Percentiles rank a stretch among this genome's conserved stretches.
phyloP scores from a whole-genome alignment of 2,329 filamentous ascomycete species.

The Penicillium sp. region DNA sequence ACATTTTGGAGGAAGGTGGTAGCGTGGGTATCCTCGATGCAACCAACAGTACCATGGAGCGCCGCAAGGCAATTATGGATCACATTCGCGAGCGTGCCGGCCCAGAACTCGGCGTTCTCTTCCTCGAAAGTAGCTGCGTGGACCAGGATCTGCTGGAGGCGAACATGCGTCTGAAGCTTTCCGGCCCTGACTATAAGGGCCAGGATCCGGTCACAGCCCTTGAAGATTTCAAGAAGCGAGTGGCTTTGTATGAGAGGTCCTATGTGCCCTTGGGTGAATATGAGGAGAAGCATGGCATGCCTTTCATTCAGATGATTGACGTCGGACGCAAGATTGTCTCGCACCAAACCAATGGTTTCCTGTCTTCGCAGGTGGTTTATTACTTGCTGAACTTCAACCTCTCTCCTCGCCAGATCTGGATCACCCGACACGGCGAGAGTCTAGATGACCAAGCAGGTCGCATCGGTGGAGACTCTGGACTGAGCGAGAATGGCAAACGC shows the following conservation, averaged over 20 bases:
- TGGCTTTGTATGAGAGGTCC: slow-evolving; percentile 86
- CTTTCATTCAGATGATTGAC: slow-evolving; percentile 97
- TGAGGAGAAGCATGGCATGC: slow-evolving; percentile 83
- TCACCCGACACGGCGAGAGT: slow-evolving; percentile 90
- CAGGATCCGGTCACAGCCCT: slow-evolving; percentile 83
- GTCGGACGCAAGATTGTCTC: slow-evolving; percentile 91
- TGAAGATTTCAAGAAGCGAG: slow-evolving; percentile 85
- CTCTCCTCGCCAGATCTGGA: slow-evolving; percentile 93
- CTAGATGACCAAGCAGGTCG: slow-evolving; percentile 79
- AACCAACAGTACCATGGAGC: slow-evolving; percentile 88
- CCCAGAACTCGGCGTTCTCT: slow-evolving; percentile 79
- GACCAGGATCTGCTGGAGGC: slow-evolving; percentile 81
- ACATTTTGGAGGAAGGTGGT: slow-evolving; percentile 73
- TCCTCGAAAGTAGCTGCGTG: slow-evolving; percentile 89
- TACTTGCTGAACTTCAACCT: slow-evolving; percentile 97
- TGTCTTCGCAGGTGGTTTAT: slow-evolving; percentile 85
- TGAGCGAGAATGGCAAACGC: slow-evolving; percentile 71
- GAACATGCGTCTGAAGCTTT: slow-evolving; percentile 95
- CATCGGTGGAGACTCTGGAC: slow-evolving; percentile 81
- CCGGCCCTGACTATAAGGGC: slow-evolving; percentile 89
- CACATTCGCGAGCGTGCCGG: slow-evolving; percentile 77
- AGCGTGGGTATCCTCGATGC: slow-evolving; percentile 94
- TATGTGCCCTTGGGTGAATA: slow-evolving; percentile 87
- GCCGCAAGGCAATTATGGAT: slow-evolving; percentile 75
- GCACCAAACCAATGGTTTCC: slow-evolving; percentile 82